These are phyloP conservation scores for Pichia ethanolica DNA, from an alignment of 805 yeast genomes.

Conservation along the genomic window DNA sequence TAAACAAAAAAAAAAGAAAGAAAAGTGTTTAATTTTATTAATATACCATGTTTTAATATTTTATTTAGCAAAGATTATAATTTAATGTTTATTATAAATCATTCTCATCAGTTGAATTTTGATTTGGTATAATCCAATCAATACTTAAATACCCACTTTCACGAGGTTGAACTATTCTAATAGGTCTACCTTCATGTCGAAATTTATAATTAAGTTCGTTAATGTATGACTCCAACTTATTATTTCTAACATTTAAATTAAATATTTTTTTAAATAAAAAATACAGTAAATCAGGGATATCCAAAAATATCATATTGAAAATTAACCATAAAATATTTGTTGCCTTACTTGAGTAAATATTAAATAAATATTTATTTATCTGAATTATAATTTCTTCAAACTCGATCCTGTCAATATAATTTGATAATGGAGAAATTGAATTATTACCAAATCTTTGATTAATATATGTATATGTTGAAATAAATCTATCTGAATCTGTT, in stretches of 20 bases:
- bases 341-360: conserved; percentile 27
- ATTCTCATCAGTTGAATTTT: background rate
- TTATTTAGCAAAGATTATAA: too few relatives aligned
- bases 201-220: conserved; percentile 23
- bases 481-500: conserved; percentile 19
- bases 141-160: conserved; percentile 48
- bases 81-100: too few relatives aligned
- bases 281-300: conserved; percentile 24
- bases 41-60: too few relatives aligned
- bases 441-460: conserved; percentile 41
- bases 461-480: conserved; percentile 28
- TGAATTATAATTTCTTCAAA: conserved; percentile 33
- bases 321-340: conserved; percentile 32
- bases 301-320: conserved; percentile 29
- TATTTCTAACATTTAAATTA: conserved; percentile 8
- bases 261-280: conserved; percentile 35
- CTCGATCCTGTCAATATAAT: conserved; percentile 31
- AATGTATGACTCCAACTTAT: conserved; percentile 38
- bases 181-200: conserved; percentile 17
- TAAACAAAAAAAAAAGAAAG: too few relatives aligned
- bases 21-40: too few relatives aligned
- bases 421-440: conserved; percentile 45
- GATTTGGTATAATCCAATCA: conserved; percentile 48
- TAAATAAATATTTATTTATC: conserved; percentile 36
- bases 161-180: conserved; percentile 43